phyloP scores from a whole-genome alignment of 1,139 yeast genomes.

The Candida sp. region DNA sequence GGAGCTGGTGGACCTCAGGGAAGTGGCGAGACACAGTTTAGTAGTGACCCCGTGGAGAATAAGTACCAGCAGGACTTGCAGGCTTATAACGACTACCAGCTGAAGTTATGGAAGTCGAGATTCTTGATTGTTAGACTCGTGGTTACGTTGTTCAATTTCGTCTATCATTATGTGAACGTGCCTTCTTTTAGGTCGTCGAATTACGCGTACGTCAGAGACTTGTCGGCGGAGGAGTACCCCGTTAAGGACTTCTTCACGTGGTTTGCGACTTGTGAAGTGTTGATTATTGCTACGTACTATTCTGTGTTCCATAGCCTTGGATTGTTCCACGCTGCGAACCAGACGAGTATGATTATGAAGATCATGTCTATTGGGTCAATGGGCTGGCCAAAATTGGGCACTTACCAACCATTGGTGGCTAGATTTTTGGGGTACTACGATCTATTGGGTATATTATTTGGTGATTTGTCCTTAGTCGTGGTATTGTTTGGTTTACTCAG shows the following conservation, averaged over 20 bases:
- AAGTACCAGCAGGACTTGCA: constrained; percentile 35
- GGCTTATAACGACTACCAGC: constrained; percentile 36
- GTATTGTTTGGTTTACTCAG: constrained; percentile 46
- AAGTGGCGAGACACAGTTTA: constrained; percentile 8
- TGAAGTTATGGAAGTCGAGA: constrained; percentile 33
- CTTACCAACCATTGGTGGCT: constrained; percentile 31
- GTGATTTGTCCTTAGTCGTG: constrained; percentile 42
- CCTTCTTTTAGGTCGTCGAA: constrained; percentile 35
- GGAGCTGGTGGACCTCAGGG: constrained; percentile 17
- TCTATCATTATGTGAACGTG: constrained; percentile 33
- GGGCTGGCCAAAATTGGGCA: constrained; percentile 39
- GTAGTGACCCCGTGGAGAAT: constrained; percentile 21
- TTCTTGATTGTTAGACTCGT: constrained; percentile 36
- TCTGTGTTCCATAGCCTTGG: constrained; percentile 29
- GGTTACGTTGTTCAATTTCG: constrained; percentile 32
- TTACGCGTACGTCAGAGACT: constrained; percentile 29
- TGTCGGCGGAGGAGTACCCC: constrained; percentile 13
- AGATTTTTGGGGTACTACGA: constrained; percentile 42
- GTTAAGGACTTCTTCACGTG: constrained; percentile 27
- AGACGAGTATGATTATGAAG: constrained; percentile 32
- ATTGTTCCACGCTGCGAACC: constrained; percentile 20
- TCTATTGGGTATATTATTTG: constrained; percentile 38
- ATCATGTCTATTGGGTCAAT: constrained; percentile 35
- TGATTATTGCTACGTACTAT: constrained; percentile 38
- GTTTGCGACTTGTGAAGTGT: constrained; percentile 39